Conservation (phyloP, 805 yeast species). For the Candida hispaniensis region DNA sequence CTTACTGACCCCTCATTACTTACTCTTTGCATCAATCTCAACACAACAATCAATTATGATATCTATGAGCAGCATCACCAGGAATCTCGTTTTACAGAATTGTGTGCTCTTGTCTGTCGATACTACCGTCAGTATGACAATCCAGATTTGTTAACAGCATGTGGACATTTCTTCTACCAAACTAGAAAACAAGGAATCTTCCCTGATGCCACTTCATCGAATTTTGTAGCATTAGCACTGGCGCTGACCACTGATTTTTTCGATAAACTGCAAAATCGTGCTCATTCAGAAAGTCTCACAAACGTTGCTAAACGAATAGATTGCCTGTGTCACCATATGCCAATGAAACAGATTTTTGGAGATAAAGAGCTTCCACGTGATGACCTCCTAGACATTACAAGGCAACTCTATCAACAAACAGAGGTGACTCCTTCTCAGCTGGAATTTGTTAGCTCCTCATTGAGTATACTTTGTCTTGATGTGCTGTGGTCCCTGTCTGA, state of each 20-base stretch:
- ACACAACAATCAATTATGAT: constrained; percentile 2
- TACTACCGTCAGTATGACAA: constrained; percentile 6
- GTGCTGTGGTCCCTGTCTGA: constrained; percentile 7
- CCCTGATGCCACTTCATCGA: constrained; percentile 13
- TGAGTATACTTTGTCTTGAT: constrained; percentile 7
- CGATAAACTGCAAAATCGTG: neutral
- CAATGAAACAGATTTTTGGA: neutral
- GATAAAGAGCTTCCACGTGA: constrained; percentile 4
- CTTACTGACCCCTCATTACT: constrained; percentile 4
- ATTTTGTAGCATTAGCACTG: constrained; percentile 2
- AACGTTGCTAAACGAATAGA: constrained; percentile 8
- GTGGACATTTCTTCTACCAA: constrained; percentile 8
- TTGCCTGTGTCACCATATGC: constrained; percentile 6
- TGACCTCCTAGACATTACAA: constrained; percentile 2
- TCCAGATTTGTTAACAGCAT: constrained; percentile 2
- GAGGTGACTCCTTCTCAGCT: neutral
- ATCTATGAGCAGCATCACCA: constrained; percentile 4
- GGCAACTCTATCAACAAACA: neutral
- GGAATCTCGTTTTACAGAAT: constrained; percentile 7
- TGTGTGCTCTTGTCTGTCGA: constrained; percentile 5
- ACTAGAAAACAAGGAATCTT: constrained; percentile 6
- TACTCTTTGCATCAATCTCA: constrained; percentile 1
- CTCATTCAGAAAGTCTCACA: constrained; percentile 1
- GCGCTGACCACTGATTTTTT: constrained; percentile 8
- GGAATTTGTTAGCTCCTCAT: constrained; percentile 5